A percentile compares a stretch with the other conserved stretches of the same genome.
Evolutionary conservation across 768 basidiomycete genomes (phyloP).

Genomic region (Serendipita vermifera): DNA sequence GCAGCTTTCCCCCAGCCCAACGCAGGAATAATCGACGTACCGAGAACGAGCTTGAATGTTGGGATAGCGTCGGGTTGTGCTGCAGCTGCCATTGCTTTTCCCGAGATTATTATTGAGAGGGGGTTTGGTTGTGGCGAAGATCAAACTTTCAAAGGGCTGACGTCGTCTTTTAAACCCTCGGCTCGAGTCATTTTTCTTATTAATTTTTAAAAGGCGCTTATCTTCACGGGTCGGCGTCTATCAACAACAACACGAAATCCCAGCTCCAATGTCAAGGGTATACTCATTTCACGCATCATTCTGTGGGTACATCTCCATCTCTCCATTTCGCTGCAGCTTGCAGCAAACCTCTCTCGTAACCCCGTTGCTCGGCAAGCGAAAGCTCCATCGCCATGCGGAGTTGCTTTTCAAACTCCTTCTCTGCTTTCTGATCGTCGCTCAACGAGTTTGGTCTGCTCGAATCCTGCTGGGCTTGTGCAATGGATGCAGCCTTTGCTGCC

Average conservation of each 20-base stretch:
- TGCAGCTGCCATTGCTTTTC: neutral
- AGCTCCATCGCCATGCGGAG: constrained; percentile 26
- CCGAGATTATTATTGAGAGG: neutral
- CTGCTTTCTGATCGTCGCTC: constrained; percentile 16
- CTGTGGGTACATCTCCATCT: neutral
- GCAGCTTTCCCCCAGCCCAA: neutral
- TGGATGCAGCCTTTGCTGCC: neutral
- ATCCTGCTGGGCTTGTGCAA: neutral
- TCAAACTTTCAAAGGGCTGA: too few relatives aligned
- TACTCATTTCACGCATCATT: too few relatives aligned
- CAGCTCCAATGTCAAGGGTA: too few relatives aligned
- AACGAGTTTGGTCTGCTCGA: constrained; percentile 15
- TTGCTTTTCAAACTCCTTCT: constrained; percentile 20
- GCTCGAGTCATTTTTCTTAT: too few relatives aligned
- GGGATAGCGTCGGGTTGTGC: constrained; percentile 36
- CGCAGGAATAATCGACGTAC: constrained; percentile 34
- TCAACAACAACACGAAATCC: too few relatives aligned
- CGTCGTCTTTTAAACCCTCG: too few relatives aligned
- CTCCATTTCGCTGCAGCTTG: neutral
- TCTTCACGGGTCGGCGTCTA: too few relatives aligned
- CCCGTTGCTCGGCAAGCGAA: constrained; percentile 26
- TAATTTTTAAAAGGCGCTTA: too few relatives aligned
- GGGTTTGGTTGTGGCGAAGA: too few relatives aligned
- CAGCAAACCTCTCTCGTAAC: constrained; percentile 11
- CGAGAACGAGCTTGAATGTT: constrained; percentile 97